Evolutionary conservation across 257 asterid species (phyloP).

Genomic region (Solanum megistacrolobum): DNA sequence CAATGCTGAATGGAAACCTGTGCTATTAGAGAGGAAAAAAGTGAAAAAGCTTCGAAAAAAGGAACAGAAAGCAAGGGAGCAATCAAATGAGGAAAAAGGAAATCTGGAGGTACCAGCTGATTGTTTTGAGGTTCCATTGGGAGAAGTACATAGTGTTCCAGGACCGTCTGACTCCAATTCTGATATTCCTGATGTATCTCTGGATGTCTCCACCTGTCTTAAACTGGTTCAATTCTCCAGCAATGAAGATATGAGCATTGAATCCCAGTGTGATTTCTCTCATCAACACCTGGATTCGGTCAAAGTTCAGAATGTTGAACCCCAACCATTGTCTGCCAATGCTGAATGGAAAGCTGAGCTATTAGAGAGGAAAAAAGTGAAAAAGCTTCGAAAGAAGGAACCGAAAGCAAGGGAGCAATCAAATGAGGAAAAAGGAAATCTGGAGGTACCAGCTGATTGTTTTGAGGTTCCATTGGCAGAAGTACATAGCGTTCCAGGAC

Average conservation of each 20-base stretch:
- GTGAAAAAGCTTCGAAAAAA: constrained; percentile 72
- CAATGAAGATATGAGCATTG: constrained; percentile 29
- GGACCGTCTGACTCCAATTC: constrained; percentile 16
- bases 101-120: constrained; percentile 22
- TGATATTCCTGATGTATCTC: constrained; percentile 6
- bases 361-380: constrained; percentile 63
- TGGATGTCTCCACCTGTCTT: constrained; percentile 13
- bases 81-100: constrained; percentile 17
- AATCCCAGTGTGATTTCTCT: constrained; percentile 20
- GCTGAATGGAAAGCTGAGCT: constrained; percentile 29
- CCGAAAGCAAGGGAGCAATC: constrained; percentile 53
- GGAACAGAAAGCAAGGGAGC: constrained; percentile 64
- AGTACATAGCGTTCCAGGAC: constrained; percentile 29
- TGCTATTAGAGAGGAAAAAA: constrained; percentile 47
- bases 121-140: constrained; percentile 28
- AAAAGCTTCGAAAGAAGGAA: constrained; percentile 71
- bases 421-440: constrained; percentile 15
- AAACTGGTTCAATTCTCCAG: constrained; percentile 26
- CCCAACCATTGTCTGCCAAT: constrained; percentile 16
- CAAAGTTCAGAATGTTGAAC: constrained; percentile 25
- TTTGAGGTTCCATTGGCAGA: constrained; percentile 35
- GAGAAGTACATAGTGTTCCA: constrained; percentile 33
- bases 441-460: constrained; percentile 21
- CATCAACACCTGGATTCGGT: constrained; percentile 19
- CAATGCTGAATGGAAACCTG: constrained; percentile 33